Evolutionary conservation across 768 basidiomycete genomes (phyloP), one percentile per base, ranked within the genome.

Genomic region (Trametes sanguinea): DNA sequence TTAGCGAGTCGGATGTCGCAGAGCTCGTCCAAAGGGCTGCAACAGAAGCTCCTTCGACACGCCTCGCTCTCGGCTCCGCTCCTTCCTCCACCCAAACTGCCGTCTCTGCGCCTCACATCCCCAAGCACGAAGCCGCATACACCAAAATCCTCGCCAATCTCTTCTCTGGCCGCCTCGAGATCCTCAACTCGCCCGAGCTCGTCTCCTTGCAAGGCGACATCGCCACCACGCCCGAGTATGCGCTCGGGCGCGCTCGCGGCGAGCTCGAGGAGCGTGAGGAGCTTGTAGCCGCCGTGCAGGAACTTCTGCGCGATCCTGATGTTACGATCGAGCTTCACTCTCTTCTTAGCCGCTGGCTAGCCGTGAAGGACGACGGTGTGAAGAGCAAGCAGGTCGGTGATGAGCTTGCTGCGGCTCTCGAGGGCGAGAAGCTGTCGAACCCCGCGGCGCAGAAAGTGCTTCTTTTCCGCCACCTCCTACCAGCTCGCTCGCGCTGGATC

Each of bases 221-320:
- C 47, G 92, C 94, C 16, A 96, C 95, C 9, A 89, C 83, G n/a
- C 97, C 96, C 2, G 94, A 98, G 72, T 98, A 89, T 71, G 96
- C 97, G 0, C 83, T 98, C 39, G 96, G 97, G 11, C 89, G 94
- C 47, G 87, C 95, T 50, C 87, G 92, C 42, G 92, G 90, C 2
- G 85, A 94, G 67, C 71, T 92, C 51, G 90, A 92, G 61, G 82
- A 87, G 63, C 84, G 94, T n/a, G 77, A 78, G 30, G 82, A 86
- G 63, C 85, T 98, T 29, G 73, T 88, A 30, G 71, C 76, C 4
- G 80, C 83, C 37, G 83, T 95, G 32, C 84, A 87, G 68, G 82
- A 84, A 42, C 75, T 94, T 27, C 75, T 98, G 54, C 81, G 82
- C 43, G 76, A 80, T 46, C 75, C 77, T 13, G 74, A 77, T 44